Conservation (phyloP, 2,329 filamentous ascomycete genomes). For the Aureobasidium subglaciale region DNA sequence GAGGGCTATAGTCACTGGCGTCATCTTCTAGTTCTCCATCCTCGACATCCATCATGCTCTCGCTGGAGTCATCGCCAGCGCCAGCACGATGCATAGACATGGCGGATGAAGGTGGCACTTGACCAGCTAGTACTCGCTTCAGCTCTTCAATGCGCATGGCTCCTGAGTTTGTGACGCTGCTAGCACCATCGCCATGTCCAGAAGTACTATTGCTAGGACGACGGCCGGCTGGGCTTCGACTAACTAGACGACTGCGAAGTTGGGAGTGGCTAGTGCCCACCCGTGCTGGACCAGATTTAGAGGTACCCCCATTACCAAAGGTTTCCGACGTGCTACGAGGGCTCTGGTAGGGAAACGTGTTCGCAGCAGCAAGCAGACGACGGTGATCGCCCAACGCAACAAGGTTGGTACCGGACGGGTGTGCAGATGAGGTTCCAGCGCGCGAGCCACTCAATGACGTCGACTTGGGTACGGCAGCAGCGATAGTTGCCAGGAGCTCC, state of each 20-base stretch:
- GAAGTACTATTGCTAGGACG: constrained; percentile 34
- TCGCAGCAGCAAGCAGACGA: constrained; percentile 20
- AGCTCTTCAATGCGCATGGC: constrained; percentile 40
- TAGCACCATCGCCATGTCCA: constrained; percentile 16
- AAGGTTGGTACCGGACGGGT: constrained; percentile 30
- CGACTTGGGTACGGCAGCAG: constrained; percentile 60
- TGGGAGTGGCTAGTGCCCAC: constrained; percentile 9
- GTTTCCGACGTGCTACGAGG: constrained; percentile 11
- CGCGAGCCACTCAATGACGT: constrained; percentile 71
- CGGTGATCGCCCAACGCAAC: constrained; percentile 20
- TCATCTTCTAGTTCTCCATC: constrained; percentile 16
- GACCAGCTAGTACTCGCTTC: constrained; percentile 39
- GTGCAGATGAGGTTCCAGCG: constrained; percentile 26
- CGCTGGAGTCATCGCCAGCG: constrained; percentile 50
- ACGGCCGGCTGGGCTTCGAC: constrained; percentile 3
- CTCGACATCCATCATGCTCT: constrained; percentile 53
- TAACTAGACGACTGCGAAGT: constrained; percentile 1
- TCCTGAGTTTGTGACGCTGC: constrained; percentile 41
- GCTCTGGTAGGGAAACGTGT: constrained; percentile 16
- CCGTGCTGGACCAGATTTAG: neutral
- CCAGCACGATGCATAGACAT: constrained; percentile 19
- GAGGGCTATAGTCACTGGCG: neutral
- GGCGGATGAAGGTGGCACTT: constrained; percentile 13
- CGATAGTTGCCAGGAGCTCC: constrained; percentile 58
- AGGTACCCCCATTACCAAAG: neutral